Evolutionary conservation across 164 flowering plant genomes (phyloP).

Genomic region (Umbilicus rupestris): DNA sequence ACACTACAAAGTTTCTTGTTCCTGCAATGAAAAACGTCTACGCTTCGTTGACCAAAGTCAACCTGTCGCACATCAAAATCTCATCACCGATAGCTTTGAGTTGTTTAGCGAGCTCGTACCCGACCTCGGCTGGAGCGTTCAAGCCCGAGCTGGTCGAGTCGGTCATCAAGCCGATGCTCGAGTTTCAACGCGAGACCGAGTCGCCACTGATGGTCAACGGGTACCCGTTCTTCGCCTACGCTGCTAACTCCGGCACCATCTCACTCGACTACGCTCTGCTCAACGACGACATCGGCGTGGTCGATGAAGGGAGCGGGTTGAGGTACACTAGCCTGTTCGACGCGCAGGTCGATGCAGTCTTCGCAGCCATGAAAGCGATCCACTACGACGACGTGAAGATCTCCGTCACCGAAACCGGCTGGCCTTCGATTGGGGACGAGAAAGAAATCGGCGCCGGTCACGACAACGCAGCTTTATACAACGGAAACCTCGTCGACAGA

Average conservation of each 20-base stretch:
- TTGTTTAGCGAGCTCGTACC: constrained; percentile 35
- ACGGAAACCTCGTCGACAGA: constrained; percentile 55
- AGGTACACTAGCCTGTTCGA: constrained; percentile 56
- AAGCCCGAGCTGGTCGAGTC: constrained; percentile 19
- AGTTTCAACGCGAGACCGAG: constrained; percentile 32
- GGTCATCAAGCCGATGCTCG: constrained; percentile 34
- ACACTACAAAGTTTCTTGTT: constrained; percentile 28
- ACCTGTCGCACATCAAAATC: constrained; percentile 53
- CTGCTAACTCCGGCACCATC: constrained; percentile 22
- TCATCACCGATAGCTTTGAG: constrained; percentile 36
- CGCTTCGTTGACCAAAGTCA: constrained; percentile 59
- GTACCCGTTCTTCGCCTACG: constrained; percentile 20
- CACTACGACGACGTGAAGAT: constrained; percentile 35
- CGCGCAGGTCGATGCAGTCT: constrained; percentile 87
- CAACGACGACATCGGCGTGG: constrained; percentile 36
- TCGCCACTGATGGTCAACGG: constrained; percentile 71
- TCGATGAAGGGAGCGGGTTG: constrained; percentile 62
- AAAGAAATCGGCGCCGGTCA: constrained; percentile 51
- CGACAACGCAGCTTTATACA: constrained; percentile 69
- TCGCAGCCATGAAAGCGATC: constrained; percentile 55
- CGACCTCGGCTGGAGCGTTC: constrained; percentile 17
- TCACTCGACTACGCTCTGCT: constrained; percentile 28
- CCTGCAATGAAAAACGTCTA: constrained; percentile 48
- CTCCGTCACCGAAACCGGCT: constrained; percentile 74
- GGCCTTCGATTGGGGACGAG: constrained; percentile 81